These are phyloP conservation scores for Zygnema circumcarinatum DNA, from an alignment of 139 green algal species.

Conservation along the genomic window DNA sequence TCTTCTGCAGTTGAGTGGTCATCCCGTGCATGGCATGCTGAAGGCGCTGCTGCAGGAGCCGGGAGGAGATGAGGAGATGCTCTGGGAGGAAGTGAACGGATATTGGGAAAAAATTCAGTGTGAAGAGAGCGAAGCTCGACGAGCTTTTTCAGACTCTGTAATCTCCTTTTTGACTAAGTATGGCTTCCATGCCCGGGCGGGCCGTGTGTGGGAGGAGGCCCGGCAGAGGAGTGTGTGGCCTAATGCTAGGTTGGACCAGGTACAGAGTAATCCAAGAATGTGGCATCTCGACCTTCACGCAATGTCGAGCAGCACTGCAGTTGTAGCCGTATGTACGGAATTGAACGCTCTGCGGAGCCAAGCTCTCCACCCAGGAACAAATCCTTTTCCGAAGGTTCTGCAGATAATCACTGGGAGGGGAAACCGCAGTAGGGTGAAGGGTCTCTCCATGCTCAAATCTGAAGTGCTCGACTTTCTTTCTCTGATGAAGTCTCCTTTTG, in stretches of 20 bases:
- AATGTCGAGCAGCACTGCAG: conserved; percentile 27
- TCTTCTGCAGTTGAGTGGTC: conserved; percentile 19
- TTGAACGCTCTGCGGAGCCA: background rate
- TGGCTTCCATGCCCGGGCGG: background rate
- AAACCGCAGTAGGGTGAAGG: conserved; percentile 15
- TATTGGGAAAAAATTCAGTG: background rate
- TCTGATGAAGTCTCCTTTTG: background rate
- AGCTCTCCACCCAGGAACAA: background rate
- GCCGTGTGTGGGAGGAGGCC: background rate
- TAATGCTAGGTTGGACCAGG: background rate
- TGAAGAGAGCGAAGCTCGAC: background rate
- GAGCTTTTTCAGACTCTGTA: background rate
- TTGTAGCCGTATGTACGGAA: background rate
- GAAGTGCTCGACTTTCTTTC: conserved; percentile 4
- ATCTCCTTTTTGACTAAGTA: conserved; percentile 9
- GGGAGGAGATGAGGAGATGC: background rate
- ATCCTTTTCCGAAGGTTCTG: background rate
- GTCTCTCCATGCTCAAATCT: conserved; percentile 6
- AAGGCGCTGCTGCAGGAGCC: conserved; percentile 12
- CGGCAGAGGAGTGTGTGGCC: background rate
- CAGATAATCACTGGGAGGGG: conserved; percentile 32
- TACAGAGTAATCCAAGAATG: background rate
- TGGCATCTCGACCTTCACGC: conserved; percentile 19
- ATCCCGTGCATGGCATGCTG: conserved; percentile 15
- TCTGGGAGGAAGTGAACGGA: background rate